These are phyloP conservation scores for Lomentospora prolificans DNA, from an alignment of 2,329 filamentous ascomycete genomes.

Conservation along the genomic window DNA sequence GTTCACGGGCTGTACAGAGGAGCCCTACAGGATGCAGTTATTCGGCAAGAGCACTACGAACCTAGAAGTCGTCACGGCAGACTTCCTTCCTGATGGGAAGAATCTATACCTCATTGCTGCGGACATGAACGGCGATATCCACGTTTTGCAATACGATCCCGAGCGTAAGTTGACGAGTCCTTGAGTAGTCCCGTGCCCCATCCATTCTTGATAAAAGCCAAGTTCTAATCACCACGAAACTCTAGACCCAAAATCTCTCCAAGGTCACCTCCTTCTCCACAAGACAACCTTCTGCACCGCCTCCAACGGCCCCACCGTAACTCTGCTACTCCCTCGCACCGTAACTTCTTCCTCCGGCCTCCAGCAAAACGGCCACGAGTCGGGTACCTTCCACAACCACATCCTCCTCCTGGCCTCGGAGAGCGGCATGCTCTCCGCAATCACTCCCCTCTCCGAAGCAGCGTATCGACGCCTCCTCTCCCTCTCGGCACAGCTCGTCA, in stretches of 20 bases:
- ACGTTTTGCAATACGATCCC: slow-evolving; percentile 87
- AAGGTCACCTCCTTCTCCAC: slow-evolving; percentile 78
- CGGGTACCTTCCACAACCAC: slow-evolving; percentile 20
- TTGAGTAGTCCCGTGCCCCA: too few species aligned
- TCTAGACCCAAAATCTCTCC: slow-evolving; percentile 85
- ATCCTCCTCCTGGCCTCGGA: slow-evolving; percentile 60
- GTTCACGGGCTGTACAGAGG: slow-evolving; percentile 94
- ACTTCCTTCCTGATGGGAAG: slow-evolving; percentile 79
- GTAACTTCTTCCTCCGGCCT: slow-evolving; percentile 17
- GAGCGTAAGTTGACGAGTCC: slow-evolving; percentile 78
- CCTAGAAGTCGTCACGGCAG: slow-evolving; percentile 69
- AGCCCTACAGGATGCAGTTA: slow-evolving; percentile 89
- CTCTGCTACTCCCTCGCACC: slow-evolving; percentile 52
- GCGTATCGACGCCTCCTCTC: slow-evolving; percentile 77
- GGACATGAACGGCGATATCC: slow-evolving; percentile 77
- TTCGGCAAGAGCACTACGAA: slow-evolving; percentile 78
- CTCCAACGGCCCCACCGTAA: slow-evolving; percentile 62
- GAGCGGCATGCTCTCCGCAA: slow-evolving; percentile 65
- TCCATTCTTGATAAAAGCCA: not conserved
- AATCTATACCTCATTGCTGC: slow-evolving; percentile 74
- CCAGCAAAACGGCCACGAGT: slow-evolving; percentile 24
- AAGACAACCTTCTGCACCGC: slow-evolving; percentile 81
- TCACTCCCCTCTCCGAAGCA: slow-evolving; percentile 69
- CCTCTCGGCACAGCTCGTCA: slow-evolving; percentile 69
- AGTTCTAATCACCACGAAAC: not conserved